phyloP scores from a whole-genome alignment of 2,329 filamentous ascomycete species.

The Nannizzia gypsea region DNA sequence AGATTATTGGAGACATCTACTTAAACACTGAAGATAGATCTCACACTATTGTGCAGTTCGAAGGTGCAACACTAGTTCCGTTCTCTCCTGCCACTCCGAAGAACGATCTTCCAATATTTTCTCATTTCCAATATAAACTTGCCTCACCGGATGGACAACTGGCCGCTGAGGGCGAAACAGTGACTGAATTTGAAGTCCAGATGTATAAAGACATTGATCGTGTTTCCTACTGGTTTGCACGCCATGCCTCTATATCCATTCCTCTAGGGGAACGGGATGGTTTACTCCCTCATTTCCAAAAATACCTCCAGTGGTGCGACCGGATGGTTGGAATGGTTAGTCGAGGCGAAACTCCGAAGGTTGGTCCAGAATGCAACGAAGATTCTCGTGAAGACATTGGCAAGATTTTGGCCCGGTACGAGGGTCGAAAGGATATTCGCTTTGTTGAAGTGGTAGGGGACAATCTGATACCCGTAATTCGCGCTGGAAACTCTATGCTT shows the following conservation, averaged over 20 bases:
- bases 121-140: background rate
- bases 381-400: background rate
- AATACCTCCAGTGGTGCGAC: slow-evolving; percentile 1
- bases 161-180: background rate
- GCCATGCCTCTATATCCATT: background rate
- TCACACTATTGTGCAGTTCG: background rate
- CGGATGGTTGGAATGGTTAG: background rate
- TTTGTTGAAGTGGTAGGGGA: slow-evolving; percentile 17
- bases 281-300: background rate
- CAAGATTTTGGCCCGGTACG: background rate
- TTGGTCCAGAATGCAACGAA: background rate
- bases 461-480: slow-evolving; percentile 23
- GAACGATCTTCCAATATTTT: background rate
- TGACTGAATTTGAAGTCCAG: background rate
- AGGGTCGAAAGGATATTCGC: slow-evolving; percentile 1
- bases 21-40: background rate
- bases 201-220: background rate
- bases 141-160: background rate
- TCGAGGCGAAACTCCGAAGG: background rate
- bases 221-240: background rate
- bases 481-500: slow-evolving; percentile 23
- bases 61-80: background rate
- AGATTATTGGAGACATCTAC: background rate
- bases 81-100: background rate
- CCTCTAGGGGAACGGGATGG: background rate